Base-by-base conservation (phyloP, 2,329 filamentous ascomycete genomes). In the Monosporascus sp. region DNA sequence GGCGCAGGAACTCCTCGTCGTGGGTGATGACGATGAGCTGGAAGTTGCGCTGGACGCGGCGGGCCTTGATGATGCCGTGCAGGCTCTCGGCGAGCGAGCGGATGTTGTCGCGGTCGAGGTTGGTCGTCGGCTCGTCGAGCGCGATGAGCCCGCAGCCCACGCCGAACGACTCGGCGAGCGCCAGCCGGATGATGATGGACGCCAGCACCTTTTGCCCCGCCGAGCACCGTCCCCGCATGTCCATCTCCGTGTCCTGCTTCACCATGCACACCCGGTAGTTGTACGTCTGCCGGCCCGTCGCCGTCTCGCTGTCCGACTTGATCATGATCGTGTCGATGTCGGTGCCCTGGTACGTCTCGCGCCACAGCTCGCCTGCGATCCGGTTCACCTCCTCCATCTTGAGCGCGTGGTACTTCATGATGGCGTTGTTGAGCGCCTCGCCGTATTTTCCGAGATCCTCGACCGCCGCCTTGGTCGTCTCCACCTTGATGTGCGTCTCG, bases 301-400 rank as follows among this genome's bases (percentile, higher is more conserved):
- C 78, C 47, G 81, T 84, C 68, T 97, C 94, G 63, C 86, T 87
- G 71, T 97, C 93, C 19, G 92, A 96, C 41, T 89, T 88, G 72
- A 99, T 97, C 65, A 95, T 81, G 67, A 99, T 96, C 1, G 89
- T 94, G 74, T 99, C 94, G 52, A 99, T 92, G 66, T 99, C 94
- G 1, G 93, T 97, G 59, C 94, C 94, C 68, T 95, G 90, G 72
- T 99, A 99, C 1, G 94, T 97, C 66, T 86, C 88, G 72, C 90
- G 89, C 94, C 94, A 99, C n/a, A 99, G 81, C 70, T 99, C 94
- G 59, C 89, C 90, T 49, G 95, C 87, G 69, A 97, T 97, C 53
- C 85, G 82, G 72, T 99, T 99, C 70, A 99, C 93, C 70, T 99
- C 92, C 62, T 94, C 89, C 94, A 99, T 99, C 77, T 99, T 99